These are phyloP conservation scores for Annulohypoxylon bovei DNA, from an alignment of 495 filamentous ascomycete species.

Conservation along the genomic window DNA sequence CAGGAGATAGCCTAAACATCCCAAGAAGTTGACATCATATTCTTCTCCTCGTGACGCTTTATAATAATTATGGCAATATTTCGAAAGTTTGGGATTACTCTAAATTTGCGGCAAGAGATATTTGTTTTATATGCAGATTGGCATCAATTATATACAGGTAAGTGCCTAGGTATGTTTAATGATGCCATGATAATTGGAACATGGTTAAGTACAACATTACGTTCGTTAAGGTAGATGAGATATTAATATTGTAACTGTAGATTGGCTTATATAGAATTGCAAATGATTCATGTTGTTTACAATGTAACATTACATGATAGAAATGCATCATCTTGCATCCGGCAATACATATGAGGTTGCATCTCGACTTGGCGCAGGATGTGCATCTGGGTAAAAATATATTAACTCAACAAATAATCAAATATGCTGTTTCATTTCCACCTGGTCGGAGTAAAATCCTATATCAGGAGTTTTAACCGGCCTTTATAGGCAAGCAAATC, in stretches of 20 bases:
- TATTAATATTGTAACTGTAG: background rate
- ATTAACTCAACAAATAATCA: background rate
- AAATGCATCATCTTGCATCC: background rate
- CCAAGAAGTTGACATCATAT: background rate
- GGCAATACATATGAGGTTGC: slow-evolving; percentile 1
- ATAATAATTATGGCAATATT: background rate
- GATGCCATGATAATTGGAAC: background rate
- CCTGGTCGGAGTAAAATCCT: background rate
- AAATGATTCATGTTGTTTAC: background rate
- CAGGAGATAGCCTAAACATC: background rate
- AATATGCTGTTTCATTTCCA: slow-evolving; percentile 10
- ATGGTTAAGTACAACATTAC: background rate
- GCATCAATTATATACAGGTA: background rate
- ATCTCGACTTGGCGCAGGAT: background rate
- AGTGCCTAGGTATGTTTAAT: background rate
- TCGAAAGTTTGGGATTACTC: background rate
- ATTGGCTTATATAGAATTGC: background rate
- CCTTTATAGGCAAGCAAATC: background rate
- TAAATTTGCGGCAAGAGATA: background rate
- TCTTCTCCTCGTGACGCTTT: background rate
- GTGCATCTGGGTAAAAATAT: background rate
- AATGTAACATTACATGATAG: background rate
- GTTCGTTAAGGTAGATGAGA: too few species aligned
- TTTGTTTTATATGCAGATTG: background rate
- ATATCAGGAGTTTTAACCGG: slow-evolving; percentile 5